Base-by-base conservation (phyloP, 306 rosid genomes). In the Vicia faba region DNA sequence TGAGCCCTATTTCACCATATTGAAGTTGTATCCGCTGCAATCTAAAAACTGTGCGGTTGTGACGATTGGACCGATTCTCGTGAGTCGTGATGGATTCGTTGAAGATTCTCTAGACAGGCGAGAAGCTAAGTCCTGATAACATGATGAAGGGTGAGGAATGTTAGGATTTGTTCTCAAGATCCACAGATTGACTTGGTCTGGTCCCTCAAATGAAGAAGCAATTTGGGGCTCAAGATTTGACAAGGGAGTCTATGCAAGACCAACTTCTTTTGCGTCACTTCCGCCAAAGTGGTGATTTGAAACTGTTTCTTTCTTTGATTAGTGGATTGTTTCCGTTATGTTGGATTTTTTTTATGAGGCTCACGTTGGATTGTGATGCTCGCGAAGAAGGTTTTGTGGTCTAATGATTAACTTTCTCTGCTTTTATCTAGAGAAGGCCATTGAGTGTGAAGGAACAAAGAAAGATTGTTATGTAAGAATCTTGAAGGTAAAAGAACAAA, bases 91-190 rank as follows among this genome's bases (percentile, higher is more conserved):
- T 84, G 87, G 97, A 89, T 0, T 81, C 86, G 69, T 92, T 86
- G 41, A 88, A 84, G 86, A 91, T 91, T 61, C 86, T 91, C 36
- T 84, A 79, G 86, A 89, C 91, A 50, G 91, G 97, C 12, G 93
- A 91, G 75, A 26, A 26, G 53, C 65, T 82, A 50, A 35, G 26
- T 23, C 36, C 78, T 48, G 78, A 63, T 0, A 7, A 51, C 2
- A 3, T 0, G 20, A 61, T 11, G 31, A 43, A 38, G 61, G 31
- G 44, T 3, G 74, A 11, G 11, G 80, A 39, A 5, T 80, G 54
- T 56, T 29, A 64, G 46, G 87, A 86, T 81, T 71, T 80, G 65
- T 79, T n/a, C 0, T 66, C 84, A 31, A 87, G 92, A 51, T 86
- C 92, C 3, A 86, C 91, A 14, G 70, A 81, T 53, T 82, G 92